These are phyloP conservation scores for Lobulomyces angularis DNA, from an alignment of 192 early-diverging fungal species.

Conservation along the genomic window DNA sequence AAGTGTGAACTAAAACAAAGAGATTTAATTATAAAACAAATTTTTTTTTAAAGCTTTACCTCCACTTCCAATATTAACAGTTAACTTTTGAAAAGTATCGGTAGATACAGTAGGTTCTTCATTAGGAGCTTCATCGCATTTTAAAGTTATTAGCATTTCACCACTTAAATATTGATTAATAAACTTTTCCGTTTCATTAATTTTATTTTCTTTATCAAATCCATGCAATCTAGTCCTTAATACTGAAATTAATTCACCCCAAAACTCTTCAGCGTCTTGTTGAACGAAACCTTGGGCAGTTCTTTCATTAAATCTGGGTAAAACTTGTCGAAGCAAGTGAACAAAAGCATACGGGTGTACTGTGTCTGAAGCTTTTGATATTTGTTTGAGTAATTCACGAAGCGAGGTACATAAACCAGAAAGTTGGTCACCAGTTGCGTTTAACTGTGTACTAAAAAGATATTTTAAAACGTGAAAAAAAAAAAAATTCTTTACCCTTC, in stretches of 20 bases:
- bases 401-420: no score
- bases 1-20: slow-evolving; percentile 45
- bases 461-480: background rate
- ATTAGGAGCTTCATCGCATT: slow-evolving; percentile 66
- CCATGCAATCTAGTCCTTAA: slow-evolving; percentile 52
- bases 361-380: no score
- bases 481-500: slow-evolving; percentile 21
- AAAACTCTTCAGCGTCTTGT: slow-evolving; percentile 98
- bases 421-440: no score
- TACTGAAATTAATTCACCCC: slow-evolving; percentile 70
- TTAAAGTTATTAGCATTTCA: slow-evolving; percentile 38
- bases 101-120: slow-evolving; percentile 48
- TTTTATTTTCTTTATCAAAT: slow-evolving; percentile 17
- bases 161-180: slow-evolving; percentile 72
- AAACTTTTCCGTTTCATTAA: slow-evolving; percentile 32
- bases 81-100: slow-evolving; percentile 67
- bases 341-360: no score
- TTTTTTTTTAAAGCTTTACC: slow-evolving; percentile 7
- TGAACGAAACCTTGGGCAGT: slow-evolving; percentile 64
- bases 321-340: slow-evolving; percentile 58
- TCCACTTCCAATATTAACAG: slow-evolving; percentile 44
- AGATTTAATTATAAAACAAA: background rate
- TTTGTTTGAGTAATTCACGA: no score
- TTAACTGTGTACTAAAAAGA: no score
- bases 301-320: slow-evolving; percentile 78